Evolutionary conservation across 352 stramenopile genomes (phyloP).

Genomic region (Phytopythium montanum): DNA sequence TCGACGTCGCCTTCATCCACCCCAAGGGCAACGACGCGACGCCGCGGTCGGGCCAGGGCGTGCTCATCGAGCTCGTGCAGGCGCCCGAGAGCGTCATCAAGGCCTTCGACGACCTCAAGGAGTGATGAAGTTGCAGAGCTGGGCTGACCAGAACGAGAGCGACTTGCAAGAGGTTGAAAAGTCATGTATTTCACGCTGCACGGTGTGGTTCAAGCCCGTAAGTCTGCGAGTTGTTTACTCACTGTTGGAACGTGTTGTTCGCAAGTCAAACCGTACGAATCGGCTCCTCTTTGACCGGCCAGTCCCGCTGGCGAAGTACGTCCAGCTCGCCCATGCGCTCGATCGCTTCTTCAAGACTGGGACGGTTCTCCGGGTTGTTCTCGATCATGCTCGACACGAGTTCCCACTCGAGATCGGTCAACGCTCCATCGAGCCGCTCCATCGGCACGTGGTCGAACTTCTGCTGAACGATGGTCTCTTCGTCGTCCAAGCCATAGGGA

Average conservation of each 20-base stretch:
- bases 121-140: neutral
- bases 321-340: neutral
- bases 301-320: neutral
- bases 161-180: no score
- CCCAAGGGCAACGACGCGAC: slow-evolving; percentile 94
- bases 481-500: neutral
- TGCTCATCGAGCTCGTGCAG: slow-evolving; percentile 98
- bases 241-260: no score
- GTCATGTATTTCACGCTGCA: no score
- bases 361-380: neutral
- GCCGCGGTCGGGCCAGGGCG: slow-evolving; percentile 91
- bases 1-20: slow-evolving; percentile 98
- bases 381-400: slow-evolving; percentile 2
- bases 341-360: neutral
- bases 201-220: no score
- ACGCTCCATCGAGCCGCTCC: neutral
- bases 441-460: neutral
- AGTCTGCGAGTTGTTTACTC: no score
- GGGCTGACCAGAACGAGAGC: no score
- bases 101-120: slow-evolving; percentile 58
- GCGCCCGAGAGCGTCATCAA: slow-evolving; percentile 91
- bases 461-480: slow-evolving; percentile 1
- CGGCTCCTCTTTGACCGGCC: slow-evolving; percentile 2
- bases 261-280: no score
- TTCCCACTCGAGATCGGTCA: slow-evolving; percentile 1